Conservation (phyloP, 225 moss, liverwort and hornwort genomes). For the Ulota crispa region DNA sequence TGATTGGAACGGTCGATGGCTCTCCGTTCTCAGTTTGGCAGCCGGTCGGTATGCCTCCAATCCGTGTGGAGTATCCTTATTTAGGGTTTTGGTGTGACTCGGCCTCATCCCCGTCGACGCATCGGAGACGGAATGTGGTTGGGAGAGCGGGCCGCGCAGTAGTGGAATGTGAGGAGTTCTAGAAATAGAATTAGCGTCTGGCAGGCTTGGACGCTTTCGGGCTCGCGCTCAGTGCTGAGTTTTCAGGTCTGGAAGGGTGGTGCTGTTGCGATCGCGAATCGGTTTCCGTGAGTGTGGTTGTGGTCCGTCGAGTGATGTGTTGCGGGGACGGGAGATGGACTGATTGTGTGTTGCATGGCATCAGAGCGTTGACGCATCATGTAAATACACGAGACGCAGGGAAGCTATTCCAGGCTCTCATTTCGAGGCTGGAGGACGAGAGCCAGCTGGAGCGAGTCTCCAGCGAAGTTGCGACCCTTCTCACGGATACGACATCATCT, state of each 20-base stretch:
- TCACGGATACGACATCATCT: conserved; percentile 56
- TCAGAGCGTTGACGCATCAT: conserved; percentile 82
- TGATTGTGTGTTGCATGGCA: conserved; percentile 16
- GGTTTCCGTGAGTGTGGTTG: not conserved
- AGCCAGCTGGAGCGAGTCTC: conserved; percentile 80
- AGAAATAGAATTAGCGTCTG: not conserved
- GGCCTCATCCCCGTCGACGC: not conserved
- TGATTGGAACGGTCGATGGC: conserved; percentile 11
- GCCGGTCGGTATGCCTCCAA: not conserved
- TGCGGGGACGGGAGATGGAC: not conserved
- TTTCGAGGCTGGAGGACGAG: conserved; percentile 88
- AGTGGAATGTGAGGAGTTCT: not conserved
- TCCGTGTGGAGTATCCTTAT: not conserved
- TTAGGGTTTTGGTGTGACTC: conserved; percentile 12
- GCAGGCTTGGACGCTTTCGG: not conserved
- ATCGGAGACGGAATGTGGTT: not conserved
- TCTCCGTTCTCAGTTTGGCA: too few relatives aligned
- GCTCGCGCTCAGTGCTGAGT: not conserved
- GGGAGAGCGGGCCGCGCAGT: not conserved
- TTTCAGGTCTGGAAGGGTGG: not conserved
- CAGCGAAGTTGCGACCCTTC: conserved; percentile 72
- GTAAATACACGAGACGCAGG: conserved; percentile 82
- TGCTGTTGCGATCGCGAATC: not conserved
- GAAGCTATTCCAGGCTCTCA: conserved; percentile 80
- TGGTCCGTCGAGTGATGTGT: not conserved